Evolutionary conservation across 495 filamentous ascomycete species (phyloP), one percentile per base, ranked within the genome.

Genomic region (Letharia lupina): DNA sequence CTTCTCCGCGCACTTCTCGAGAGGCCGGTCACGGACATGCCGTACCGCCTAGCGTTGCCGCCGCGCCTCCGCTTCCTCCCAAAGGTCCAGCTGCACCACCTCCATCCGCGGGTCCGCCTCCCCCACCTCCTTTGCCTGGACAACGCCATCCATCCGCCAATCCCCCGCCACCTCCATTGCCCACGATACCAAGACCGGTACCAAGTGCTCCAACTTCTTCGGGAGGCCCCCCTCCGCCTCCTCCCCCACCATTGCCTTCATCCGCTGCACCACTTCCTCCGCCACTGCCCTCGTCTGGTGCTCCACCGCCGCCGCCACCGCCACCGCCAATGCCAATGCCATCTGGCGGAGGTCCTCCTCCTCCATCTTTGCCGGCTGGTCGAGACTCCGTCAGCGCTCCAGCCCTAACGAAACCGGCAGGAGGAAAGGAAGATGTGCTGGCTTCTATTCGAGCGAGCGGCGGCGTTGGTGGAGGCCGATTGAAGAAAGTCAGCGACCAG

Each of bases 361-460:
- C 87, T 9, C 91, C 89, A 1, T 87, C 85, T 13, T 82, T 82
- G 0, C 85, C 88, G 9, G 80, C 88, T 45, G 87, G 88, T 56
- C 82, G 81, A 67, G 82, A 84, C 66, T 82, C 84, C n/a, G 85
- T 82, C n/a, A 81, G 80, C 20, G 83, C 85, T 16, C 80, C 85
- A 39, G 76, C 84, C 10, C 70, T 86, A 23, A 84, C 87, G 1
- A 73, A 78, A 47, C 73, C 78, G 56, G 57, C 78, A 39, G 84
- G 76, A 60, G 75, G 78, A 58, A 84, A 87, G 58, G 78, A 84
- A 61, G 87, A 89, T 68, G 75, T 98, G 61, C 75, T 98, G 65
- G 91, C 91, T 31, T 83, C 89, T 67, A 98, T 98, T 72, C 84
- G 90, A 64, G 84, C 83, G 11, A 87, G 87, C 35, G 90, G 91